These are phyloP conservation scores for Eragrostis nindensis DNA, from an alignment of 176 grass and related monocot species.

Conservation along the genomic window DNA sequence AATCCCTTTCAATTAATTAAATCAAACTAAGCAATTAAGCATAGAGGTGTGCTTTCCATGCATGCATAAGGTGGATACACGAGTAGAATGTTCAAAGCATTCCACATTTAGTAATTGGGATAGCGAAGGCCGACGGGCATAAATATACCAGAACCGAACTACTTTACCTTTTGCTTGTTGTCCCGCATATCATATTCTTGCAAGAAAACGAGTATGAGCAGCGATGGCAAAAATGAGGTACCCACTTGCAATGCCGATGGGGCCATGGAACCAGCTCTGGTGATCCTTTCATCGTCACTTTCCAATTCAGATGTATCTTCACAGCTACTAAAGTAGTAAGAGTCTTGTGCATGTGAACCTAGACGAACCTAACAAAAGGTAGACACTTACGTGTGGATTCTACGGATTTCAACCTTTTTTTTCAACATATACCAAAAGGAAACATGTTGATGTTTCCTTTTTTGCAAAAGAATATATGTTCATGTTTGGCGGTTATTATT, in stretches of 20 bases:
- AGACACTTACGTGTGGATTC: background rate
- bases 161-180: background rate
- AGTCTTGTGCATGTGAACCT: background rate
- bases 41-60: too few relatives aligned
- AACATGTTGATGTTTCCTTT: too few relatives aligned
- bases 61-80: too few relatives aligned
- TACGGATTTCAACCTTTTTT: background rate
- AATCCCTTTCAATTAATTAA: too few relatives aligned
- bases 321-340: background rate
- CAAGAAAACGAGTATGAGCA: background rate
- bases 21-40: too few relatives aligned
- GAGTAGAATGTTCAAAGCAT: background rate
- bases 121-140: too few relatives aligned
- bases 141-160: too few relatives aligned
- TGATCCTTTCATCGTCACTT: slow-evolving; percentile 9
- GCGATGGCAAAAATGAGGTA: background rate
- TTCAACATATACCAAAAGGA: too few relatives aligned
- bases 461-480: too few relatives aligned
- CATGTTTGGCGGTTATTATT: too few relatives aligned
- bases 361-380: background rate
- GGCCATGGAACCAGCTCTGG: background rate
- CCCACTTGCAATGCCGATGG: slow-evolving; percentile 17
- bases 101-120: background rate
- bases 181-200: background rate
- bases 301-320: slow-evolving; percentile 27